phyloP scores from a whole-genome alignment of 2,329 filamentous ascomycete genomes.

The Sclerotinia nivalis region DNA sequence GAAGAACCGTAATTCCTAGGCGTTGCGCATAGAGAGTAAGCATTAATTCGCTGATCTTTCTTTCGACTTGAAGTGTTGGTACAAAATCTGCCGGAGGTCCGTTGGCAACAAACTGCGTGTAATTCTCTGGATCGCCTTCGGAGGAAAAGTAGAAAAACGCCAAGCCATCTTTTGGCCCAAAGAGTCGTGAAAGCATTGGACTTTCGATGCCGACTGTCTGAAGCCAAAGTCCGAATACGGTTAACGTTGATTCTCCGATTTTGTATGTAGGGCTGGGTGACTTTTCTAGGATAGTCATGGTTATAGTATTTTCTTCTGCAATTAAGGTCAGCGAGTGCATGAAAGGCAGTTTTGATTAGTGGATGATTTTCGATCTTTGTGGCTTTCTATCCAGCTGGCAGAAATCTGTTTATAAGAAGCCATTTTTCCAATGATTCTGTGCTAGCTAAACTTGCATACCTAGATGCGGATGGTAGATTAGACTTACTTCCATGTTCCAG shows the following conservation, averaged over 20 bases:
- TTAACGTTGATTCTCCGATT: constrained; percentile 37
- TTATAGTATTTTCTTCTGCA: neutral
- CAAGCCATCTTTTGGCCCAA: constrained; percentile 38
- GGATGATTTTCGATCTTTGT: neutral
- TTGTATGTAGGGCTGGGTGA: constrained; percentile 33
- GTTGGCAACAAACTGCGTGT: constrained; percentile 28
- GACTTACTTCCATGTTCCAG: constrained; percentile 19
- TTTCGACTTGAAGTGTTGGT: constrained; percentile 35
- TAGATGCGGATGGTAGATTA: neutral
- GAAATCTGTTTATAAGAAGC: rapidly evolving
- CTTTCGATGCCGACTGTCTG: constrained; percentile 31
- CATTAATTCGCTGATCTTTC: constrained; percentile 38
- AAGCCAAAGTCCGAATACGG: constrained; percentile 32
- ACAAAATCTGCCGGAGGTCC: constrained; percentile 32
- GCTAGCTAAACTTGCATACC: neutral
- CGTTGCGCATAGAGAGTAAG: constrained; percentile 37
- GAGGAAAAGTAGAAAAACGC: constrained; percentile 34
- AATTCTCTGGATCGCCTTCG: constrained; percentile 27
- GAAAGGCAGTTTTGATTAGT: neutral
- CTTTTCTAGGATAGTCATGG: constrained; percentile 33
- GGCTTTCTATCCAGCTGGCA: neutral
- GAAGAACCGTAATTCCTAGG: constrained; percentile 34
- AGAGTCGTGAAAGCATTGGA: constrained; percentile 30
- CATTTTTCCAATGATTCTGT: neutral
- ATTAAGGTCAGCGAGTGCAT: neutral